Base-by-base conservation (phyloP, 768 basidiomycete species). In the Collybia sordida region DNA sequence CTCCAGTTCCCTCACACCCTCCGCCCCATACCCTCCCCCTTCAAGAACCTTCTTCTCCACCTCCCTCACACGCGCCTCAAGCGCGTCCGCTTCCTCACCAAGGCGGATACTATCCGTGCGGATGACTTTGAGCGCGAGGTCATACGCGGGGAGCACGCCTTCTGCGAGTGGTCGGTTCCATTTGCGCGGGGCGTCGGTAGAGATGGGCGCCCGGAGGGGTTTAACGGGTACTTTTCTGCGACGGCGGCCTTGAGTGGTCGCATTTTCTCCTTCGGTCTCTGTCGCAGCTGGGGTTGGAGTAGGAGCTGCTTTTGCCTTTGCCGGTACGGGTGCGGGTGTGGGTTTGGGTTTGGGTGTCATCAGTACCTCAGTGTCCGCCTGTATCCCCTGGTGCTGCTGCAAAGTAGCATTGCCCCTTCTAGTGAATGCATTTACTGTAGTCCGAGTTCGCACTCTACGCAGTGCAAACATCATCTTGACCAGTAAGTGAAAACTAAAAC, bases 81-180 rank as follows among this genome's bases (percentile, higher is more conserved):
- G 64, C 17, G 59, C 63, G 9, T 65, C 57, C 0, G 80, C 69
- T 60, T 84, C 75, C 1, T 57, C 58, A 49, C 76, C 74, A 25
- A 89, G 63, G 1, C 55, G 58, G 7, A 67, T 60, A 35, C 85
- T 80, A 70, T 97, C 91, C 14, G 66, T 60, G 24, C 74, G 72
- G 49, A 98, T 80, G 56, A 85, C 73, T 51, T 80, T 73, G 38
- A 98, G 69, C 1, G 95, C 93, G 47, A 88, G 79, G 69, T 98
- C 96, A 60, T 93, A 97, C 3, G 83, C 88, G 2, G 87, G 87
- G 22, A 91, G 66, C 6, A 84, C 77, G 5, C 86, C 86, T 18
- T 65, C 64, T 11, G 72, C 76, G 4, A 91, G 64, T 3, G 89
- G 85, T 14, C 79, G 60, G 42, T 80, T 82, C 86, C 86, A 91